These are phyloP conservation scores for Chytridiales sp. DNA, from an alignment of 371 early-diverging fungal genomes.

Conservation along the genomic window DNA sequence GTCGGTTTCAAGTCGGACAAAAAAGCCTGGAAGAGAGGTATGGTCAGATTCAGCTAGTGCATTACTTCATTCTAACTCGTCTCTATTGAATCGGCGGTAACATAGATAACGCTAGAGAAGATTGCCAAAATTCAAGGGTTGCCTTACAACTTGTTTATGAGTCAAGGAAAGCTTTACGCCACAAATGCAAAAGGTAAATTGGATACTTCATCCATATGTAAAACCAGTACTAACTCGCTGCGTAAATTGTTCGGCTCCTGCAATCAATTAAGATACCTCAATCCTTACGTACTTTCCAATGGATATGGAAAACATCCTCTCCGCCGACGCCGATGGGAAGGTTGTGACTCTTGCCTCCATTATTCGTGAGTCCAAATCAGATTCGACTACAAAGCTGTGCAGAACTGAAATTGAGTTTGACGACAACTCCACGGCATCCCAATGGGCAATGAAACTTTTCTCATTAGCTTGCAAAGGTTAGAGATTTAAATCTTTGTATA, in stretches of 20 bases:
- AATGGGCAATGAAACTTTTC: slow-evolving; percentile 16
- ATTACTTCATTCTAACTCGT: too few species aligned
- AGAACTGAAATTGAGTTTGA: slow-evolving; percentile 8
- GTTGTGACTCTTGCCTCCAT: slow-evolving; percentile 4
- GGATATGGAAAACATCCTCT: slow-evolving; percentile 10
- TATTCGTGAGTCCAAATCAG: slow-evolving; percentile 4
- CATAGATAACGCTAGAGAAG: slow-evolving; percentile 14
- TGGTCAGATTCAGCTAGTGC: too few species aligned
- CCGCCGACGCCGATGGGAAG: slow-evolving; percentile 9
- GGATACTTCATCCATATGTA: too few species aligned
- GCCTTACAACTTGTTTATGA: slow-evolving; percentile 14
- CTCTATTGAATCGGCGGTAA: too few species aligned
- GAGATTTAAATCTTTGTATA: too few species aligned
- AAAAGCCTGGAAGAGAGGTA: too few species aligned
- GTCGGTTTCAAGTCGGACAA: too few species aligned
- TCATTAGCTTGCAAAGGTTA: slow-evolving; percentile 6
- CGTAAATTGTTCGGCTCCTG: not conserved
- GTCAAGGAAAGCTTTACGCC: slow-evolving; percentile 12
- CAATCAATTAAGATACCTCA: slow-evolving; percentile 1
- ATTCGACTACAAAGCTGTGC: slow-evolving; percentile 4
- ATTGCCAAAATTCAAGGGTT: slow-evolving; percentile 3
- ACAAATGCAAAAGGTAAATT: slow-evolving; percentile 7
- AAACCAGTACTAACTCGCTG: too few species aligned
- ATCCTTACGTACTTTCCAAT: slow-evolving; percentile 11
- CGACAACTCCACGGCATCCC: slow-evolving; percentile 6